A percentile compares a stretch with the other conserved stretches of the same genome.
Evolutionary conservation across 2,329 filamentous ascomycete genomes (phyloP).

Genomic region (Nothopassalora personata): DNA sequence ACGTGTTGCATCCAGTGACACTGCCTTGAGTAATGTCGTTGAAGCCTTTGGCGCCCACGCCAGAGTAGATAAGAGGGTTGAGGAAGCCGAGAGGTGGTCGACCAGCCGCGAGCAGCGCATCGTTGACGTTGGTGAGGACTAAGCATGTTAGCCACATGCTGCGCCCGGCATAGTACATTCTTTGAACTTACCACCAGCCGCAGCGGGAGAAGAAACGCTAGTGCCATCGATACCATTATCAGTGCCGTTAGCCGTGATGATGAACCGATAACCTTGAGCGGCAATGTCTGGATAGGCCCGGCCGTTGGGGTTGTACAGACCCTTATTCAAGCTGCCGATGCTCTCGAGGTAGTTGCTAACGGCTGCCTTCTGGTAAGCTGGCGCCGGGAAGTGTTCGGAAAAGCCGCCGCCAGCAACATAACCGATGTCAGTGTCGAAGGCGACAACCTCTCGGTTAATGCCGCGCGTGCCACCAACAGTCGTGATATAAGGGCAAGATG

Average conservation of each 20-base stretch:
- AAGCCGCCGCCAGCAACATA: conserved; percentile 43
- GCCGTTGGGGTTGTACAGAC: conserved; percentile 41
- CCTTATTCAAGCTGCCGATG: conserved; percentile 36
- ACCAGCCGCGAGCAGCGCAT: conserved; percentile 50
- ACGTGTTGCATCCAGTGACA: conserved; percentile 34
- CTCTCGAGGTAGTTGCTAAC: conserved; percentile 37
- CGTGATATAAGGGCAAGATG: conserved; percentile 44
- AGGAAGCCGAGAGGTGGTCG: conserved; percentile 52
- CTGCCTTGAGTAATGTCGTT: conserved; percentile 44
- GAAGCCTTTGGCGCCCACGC: conserved; percentile 42
- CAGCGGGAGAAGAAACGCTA: conserved; percentile 53
- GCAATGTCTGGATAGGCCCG: conserved; percentile 44
- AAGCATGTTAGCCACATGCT: conserved; percentile 26
- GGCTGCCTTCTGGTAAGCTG: conserved; percentile 40
- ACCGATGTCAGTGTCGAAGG: conserved; percentile 34
- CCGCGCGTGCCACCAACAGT: conserved; percentile 40
- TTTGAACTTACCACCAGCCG: conserved; percentile 38
- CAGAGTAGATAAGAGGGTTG: conserved; percentile 56
- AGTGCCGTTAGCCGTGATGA: conserved; percentile 39
- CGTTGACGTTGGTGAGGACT: conserved; percentile 55
- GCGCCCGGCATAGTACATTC: conserved; percentile 26
- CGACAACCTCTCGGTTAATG: conserved; percentile 38
- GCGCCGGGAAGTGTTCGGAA: conserved; percentile 39
- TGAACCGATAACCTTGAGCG: conserved; percentile 49
- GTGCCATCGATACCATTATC: conserved; percentile 45